Percentiles rank a stretch among this genome's conserved stretches.
phyloP scores from a whole-genome alignment of 768 basidiomycete genomes.

The Arthromyces matolae region DNA sequence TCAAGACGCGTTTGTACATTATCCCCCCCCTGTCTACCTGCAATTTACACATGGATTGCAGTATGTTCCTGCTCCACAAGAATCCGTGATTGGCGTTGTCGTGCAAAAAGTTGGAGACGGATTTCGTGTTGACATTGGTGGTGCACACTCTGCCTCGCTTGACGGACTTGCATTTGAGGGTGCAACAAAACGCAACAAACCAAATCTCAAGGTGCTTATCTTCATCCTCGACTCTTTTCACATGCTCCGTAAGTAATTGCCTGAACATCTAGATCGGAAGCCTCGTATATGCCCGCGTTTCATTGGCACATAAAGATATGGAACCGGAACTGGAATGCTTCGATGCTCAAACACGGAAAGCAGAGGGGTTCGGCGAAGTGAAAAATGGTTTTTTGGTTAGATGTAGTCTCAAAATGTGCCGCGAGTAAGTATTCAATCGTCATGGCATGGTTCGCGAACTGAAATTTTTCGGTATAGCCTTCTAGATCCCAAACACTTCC shows the following conservation, averaged over 20 bases:
- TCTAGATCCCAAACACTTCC: conserved; percentile 75
- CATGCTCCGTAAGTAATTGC: not conserved
- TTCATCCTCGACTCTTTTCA: not conserved
- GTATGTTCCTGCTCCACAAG: conserved; percentile 90
- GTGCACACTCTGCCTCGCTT: conserved; percentile 78
- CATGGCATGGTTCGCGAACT: not conserved
- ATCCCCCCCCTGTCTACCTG: conserved; percentile 1
- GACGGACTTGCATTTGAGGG: conserved; percentile 95
- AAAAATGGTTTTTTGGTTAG: conserved; percentile 82
- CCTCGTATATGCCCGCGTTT: conserved; percentile 88
- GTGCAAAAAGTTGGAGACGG: conserved; percentile 81
- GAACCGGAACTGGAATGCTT: conserved; percentile 98
- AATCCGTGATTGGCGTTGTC: conserved; percentile 84
- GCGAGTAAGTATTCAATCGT: conserved; percentile 53
- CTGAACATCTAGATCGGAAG: conserved; percentile 67
- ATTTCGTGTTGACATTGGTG: conserved; percentile 91
- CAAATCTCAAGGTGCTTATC: conserved; percentile 78
- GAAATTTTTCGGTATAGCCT: conserved; percentile 42
- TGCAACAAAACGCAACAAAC: conserved; percentile 90
- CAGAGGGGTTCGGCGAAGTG: conserved; percentile 91
- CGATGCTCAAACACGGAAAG: conserved; percentile 87
- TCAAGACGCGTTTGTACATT: conserved; percentile 68
- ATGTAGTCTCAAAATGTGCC: conserved; percentile 81
- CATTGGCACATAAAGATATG: conserved; percentile 94
- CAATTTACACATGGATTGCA: conserved; percentile 26